Conservation (phyloP, 2,329 filamentous ascomycete species). For the Clarireedia homoeocarpa region DNA sequence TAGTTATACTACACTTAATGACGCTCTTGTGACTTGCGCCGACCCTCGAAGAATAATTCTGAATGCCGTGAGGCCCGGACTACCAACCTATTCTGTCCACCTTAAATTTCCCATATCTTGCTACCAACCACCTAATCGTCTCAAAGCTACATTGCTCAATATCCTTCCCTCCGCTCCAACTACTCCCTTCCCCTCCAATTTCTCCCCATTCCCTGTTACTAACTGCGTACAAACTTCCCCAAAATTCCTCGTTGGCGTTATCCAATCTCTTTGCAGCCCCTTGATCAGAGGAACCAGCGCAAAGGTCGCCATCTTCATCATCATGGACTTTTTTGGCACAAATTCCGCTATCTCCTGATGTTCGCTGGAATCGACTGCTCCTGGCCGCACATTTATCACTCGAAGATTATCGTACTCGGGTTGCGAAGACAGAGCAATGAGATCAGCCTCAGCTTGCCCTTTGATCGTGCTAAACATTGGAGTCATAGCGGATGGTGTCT, state of each 20-base stretch:
- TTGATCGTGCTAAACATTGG: conserved; percentile 56
- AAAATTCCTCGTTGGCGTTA: conserved; percentile 40
- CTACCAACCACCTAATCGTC: conserved; percentile 30
- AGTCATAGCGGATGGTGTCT: conserved; percentile 46
- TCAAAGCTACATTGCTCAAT: conserved; percentile 33
- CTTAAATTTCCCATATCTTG: not conserved
- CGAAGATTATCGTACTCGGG: conserved; percentile 38
- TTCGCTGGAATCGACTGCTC: conserved; percentile 44
- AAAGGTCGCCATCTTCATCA: conserved; percentile 18
- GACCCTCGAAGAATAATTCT: too few species aligned
- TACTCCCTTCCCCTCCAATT: conserved; percentile 31
- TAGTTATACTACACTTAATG: too few species aligned
- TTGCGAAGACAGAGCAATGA: conserved; percentile 43
- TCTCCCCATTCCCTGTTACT: conserved; percentile 39
- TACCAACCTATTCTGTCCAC: too few species aligned
- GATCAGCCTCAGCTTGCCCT: conserved; percentile 53
- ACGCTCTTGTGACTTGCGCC: too few species aligned
- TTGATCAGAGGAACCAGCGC: conserved; percentile 21
- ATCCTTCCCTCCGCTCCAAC: conserved; percentile 31
- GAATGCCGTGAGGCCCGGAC: too few species aligned
- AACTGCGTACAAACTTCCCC: conserved; percentile 40
- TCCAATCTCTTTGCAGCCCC: conserved; percentile 26
- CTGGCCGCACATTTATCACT: conserved; percentile 51
- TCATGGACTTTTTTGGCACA: conserved; percentile 24
- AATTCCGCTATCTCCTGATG: conserved; percentile 35